phyloP scores from a whole-genome alignment of 331 rosid species.

The Quercus tomentella region DNA sequence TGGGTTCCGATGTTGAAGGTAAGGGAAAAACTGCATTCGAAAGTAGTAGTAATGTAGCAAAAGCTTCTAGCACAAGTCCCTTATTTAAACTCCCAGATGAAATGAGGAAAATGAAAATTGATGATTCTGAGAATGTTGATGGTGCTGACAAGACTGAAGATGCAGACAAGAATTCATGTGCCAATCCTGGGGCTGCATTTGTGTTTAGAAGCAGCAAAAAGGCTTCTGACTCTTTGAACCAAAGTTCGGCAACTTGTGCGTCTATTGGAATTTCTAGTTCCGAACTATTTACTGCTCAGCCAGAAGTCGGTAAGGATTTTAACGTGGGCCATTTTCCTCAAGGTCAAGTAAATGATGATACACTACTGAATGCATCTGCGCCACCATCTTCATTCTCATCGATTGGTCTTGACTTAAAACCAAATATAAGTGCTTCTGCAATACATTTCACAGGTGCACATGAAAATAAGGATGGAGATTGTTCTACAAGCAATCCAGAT shows the following conservation, averaged over 20 bases:
- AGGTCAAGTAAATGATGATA: slow-evolving; percentile 20
- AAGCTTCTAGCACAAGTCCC: slow-evolving; percentile 18
- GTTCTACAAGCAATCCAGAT: slow-evolving; percentile 35
- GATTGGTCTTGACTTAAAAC: slow-evolving; percentile 20
- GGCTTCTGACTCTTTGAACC: slow-evolving; percentile 16
- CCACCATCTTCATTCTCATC: slow-evolving; percentile 42
- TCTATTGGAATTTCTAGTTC: slow-evolving; percentile 34
- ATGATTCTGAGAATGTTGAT: slow-evolving; percentile 29
- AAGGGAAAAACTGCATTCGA: slow-evolving; percentile 16
- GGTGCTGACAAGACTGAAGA: slow-evolving; percentile 11
- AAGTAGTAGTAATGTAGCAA: slow-evolving; percentile 16
- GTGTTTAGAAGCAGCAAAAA: slow-evolving; percentile 29
- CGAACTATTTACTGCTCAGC: slow-evolving; percentile 27
- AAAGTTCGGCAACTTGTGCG: slow-evolving; percentile 25
- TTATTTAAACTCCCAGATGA: slow-evolving; percentile 46
- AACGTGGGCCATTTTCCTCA: slow-evolving; percentile 33
- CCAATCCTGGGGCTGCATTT: slow-evolving; percentile 25
- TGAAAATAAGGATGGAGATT: slow-evolving; percentile 14
- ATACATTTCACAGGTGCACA: slow-evolving; percentile 20
- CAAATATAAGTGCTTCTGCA: slow-evolving; percentile 22
- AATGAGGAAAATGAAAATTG: slow-evolving; percentile 56
- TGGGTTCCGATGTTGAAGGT: slow-evolving; percentile 14
- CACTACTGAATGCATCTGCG: slow-evolving; percentile 31
- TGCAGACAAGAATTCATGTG: slow-evolving; percentile 16
- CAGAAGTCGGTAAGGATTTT: slow-evolving; percentile 19